Conservation (phyloP, 108 stramenopile species). For the Nannochloropsis gaditana region DNA sequence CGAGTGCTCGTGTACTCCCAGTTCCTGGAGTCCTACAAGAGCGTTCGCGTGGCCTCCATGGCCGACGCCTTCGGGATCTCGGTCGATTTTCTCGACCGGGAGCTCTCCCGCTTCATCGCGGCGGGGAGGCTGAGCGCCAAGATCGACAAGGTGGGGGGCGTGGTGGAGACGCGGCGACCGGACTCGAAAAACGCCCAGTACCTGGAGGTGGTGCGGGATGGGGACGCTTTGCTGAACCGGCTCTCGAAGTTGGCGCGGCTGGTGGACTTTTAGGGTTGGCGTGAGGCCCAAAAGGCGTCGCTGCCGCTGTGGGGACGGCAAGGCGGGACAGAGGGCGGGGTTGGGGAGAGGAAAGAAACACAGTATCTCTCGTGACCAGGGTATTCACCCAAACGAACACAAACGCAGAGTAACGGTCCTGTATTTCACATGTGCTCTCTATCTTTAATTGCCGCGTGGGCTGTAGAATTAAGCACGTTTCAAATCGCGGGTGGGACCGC, state of each 20-base stretch:
- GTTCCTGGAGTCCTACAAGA: conserved; percentile 97
- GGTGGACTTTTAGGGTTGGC: conserved; percentile 71
- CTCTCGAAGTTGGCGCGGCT: conserved; percentile 92
- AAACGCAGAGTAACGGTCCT: no score
- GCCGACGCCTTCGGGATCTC: conserved; percentile 86
- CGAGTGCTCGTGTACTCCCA: conserved; percentile 85
- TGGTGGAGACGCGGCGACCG: conserved; percentile 88
- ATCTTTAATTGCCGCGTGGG: no score
- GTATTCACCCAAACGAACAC: no score
- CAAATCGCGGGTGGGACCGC: no score
- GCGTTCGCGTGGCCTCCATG: conserved; percentile 85
- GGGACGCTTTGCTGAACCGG: conserved; percentile 88
- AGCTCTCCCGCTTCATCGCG: conserved; percentile 93
- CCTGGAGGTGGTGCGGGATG: conserved; percentile 89
- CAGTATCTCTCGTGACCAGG: no score
- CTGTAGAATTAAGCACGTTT: no score
- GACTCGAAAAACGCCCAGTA: conserved; percentile 95
- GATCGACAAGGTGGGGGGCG: conserved; percentile 95
- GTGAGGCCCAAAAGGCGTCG: no score
- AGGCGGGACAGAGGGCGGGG: no score
- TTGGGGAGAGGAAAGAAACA: no score
- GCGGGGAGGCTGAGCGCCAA: conserved; percentile 87
- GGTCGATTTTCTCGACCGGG: conserved; percentile 76
- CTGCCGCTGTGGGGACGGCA: no score
- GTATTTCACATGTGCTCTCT: no score